Conservation (phyloP, 495 filamentous ascomycete species). For the Parmelia sp. region DNA sequence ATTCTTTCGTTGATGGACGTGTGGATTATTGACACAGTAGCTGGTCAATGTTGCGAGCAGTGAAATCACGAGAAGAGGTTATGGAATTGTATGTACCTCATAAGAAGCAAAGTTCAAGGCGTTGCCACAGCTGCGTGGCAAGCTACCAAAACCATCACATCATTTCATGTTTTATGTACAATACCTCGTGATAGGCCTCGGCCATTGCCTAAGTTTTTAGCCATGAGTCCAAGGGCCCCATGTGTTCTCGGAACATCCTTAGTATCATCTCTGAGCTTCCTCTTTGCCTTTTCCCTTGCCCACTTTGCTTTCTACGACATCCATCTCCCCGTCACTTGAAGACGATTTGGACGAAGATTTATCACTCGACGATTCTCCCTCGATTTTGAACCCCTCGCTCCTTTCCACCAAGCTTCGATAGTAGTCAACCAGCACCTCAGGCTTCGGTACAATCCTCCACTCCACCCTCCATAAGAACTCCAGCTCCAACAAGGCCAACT, state of each 20-base stretch:
- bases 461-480: slow-evolving; percentile 88
- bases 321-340: slow-evolving; percentile 14
- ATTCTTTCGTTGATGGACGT: too few species aligned
- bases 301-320: slow-evolving; percentile 9
- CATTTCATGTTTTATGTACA: neutral
- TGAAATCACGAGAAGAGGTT: neutral
- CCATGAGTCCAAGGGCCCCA: neutral
- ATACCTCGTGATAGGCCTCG: neutral
- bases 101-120: neutral
- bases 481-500: slow-evolving; percentile 87
- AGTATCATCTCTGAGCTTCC: slow-evolving; percentile 2
- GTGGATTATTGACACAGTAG: too few species aligned
- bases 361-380: slow-evolving; percentile 25
- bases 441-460: slow-evolving; percentile 94
- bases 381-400: slow-evolving; percentile 54
- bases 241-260: neutral
- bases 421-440: slow-evolving; percentile 87
- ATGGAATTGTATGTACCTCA: neutral
- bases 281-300: slow-evolving; percentile 8
- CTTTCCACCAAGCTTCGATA: slow-evolving; percentile 78
- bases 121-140: neutral
- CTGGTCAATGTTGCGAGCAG: neutral
- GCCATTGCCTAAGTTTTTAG: neutral
- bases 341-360: slow-evolving; percentile 4
- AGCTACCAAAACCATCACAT: neutral